Percentiles rank a stretch among this genome's conserved stretches.
Evolutionary conservation across 1,284 basidiomycete species (phyloP).

Genomic region (Earliella scabrosa): DNA sequence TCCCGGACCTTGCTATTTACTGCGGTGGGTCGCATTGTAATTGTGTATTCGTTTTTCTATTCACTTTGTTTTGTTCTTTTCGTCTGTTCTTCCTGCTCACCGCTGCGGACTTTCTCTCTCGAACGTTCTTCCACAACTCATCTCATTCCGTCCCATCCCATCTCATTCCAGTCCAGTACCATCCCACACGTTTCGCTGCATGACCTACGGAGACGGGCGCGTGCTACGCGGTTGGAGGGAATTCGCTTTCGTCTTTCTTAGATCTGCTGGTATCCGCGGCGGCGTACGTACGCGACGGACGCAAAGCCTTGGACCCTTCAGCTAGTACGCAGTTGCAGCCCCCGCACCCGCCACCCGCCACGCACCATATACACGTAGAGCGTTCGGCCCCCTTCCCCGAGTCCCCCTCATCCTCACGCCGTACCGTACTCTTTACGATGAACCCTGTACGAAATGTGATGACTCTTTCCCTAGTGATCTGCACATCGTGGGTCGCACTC

Average conservation of each 20-base stretch:
- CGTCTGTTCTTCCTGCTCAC: not conserved
- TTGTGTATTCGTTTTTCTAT: not conserved
- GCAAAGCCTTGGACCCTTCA: no score
- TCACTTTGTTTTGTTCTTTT: not conserved
- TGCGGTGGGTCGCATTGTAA: constrained; percentile 13
- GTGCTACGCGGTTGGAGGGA: not conserved
- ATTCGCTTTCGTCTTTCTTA: no score
- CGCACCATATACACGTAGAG: not conserved
- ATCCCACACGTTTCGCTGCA: not conserved
- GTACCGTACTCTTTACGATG: constrained; percentile 15
- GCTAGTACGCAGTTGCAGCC: not conserved
- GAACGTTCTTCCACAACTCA: not conserved
- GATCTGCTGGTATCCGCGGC: not conserved
- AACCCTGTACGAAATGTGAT: constrained; percentile 21
- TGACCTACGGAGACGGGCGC: not conserved
- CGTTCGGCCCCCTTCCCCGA: not conserved
- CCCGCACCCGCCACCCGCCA: not conserved
- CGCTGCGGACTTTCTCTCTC: not conserved
- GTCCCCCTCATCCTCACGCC: not conserved
- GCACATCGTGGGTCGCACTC: no score
- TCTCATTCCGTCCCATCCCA: not conserved
- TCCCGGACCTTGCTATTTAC: constrained; percentile 7
- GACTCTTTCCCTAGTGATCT: constrained; percentile 5
- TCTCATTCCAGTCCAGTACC: not conserved
- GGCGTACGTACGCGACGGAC: no score